Evolutionary conservation across 225 moss, liverwort and hornwort species (phyloP).

Genomic region (Pleurozium schreberi): DNA sequence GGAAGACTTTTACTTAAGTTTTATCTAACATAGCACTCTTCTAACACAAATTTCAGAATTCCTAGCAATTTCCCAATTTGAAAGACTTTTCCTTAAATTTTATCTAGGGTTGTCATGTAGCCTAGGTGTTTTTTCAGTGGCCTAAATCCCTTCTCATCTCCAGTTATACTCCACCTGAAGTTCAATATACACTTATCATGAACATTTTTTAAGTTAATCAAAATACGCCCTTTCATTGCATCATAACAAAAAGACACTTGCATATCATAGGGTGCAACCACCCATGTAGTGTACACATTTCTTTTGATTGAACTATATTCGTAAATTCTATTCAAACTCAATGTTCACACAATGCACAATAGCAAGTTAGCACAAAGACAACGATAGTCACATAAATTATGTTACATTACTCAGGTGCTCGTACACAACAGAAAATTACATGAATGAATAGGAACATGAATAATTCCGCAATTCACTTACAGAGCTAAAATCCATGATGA

Average conservation of each 20-base stretch:
- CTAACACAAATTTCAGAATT: too few species aligned
- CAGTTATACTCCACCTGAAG: not conserved
- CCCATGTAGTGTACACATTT: not conserved
- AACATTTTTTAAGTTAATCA: too few species aligned
- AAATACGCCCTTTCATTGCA: too few species aligned
- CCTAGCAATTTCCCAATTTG: too few species aligned
- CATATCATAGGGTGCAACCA: not conserved
- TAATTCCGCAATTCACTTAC: not conserved
- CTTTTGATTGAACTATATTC: too few species aligned
- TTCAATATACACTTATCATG: not conserved
- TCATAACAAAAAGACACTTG: too few species aligned
- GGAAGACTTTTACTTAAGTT: too few species aligned
- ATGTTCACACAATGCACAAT: not conserved
- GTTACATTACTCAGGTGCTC: not conserved
- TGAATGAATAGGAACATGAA: not conserved
- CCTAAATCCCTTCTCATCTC: too few species aligned
- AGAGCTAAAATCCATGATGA: not conserved
- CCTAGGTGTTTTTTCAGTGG: too few species aligned
- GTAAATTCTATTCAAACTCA: not conserved
- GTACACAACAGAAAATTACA: not conserved
- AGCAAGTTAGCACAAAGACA: not conserved
- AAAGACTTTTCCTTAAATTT: not conserved
- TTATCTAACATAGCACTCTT: too few species aligned
- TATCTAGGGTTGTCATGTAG: too few species aligned
- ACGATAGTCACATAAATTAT: not conserved